Evolutionary conservation across 1,284 basidiomycete genomes (phyloP).

Genomic region (Pyrrhoderma lamaoense): DNA sequence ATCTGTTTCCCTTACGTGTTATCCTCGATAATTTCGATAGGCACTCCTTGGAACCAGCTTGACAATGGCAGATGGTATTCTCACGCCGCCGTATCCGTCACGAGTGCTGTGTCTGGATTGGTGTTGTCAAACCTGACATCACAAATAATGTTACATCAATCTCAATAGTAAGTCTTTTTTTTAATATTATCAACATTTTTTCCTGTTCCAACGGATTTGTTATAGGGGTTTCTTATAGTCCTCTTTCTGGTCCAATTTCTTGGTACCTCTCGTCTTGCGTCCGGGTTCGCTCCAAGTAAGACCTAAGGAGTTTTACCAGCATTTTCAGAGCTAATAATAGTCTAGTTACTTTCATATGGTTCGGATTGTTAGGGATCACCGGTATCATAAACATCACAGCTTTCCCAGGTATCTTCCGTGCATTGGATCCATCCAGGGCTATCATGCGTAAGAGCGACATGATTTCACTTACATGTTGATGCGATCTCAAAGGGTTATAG

Average conservation of each 20-base stretch:
- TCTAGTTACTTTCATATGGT: conserved; percentile 52
- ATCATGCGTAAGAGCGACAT: conserved; percentile 40
- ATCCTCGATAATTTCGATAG: conserved; percentile 6
- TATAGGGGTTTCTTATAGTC: conserved; percentile 45
- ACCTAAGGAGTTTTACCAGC: no score
- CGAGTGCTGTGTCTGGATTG: conserved; percentile 59
- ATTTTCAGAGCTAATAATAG: no score
- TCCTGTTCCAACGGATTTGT: not conserved
- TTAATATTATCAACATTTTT: no score
- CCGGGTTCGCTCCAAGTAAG: conserved; percentile 48
- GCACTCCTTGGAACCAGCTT: conserved; percentile 39
- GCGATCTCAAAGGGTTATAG: conserved; percentile 25
- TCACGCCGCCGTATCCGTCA: conserved; percentile 65
- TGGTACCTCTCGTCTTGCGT: conserved; percentile 46
- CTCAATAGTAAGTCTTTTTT: conserved; percentile 42
- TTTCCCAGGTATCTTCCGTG: conserved; percentile 55
- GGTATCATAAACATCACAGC: conserved; percentile 53
- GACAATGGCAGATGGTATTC: conserved; percentile 55
- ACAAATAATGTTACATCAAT: conserved; percentile 43
- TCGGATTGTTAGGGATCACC: conserved; percentile 40
- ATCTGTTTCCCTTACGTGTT: conserved; percentile 3
- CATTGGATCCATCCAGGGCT: conserved; percentile 60
- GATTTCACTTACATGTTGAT: not conserved
- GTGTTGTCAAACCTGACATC: conserved; percentile 47
- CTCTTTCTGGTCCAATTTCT: conserved; percentile 54